Evolutionary conservation across 176 grass and related monocot genomes (phyloP).

Genomic region (Urochloa ruziziensis): DNA sequence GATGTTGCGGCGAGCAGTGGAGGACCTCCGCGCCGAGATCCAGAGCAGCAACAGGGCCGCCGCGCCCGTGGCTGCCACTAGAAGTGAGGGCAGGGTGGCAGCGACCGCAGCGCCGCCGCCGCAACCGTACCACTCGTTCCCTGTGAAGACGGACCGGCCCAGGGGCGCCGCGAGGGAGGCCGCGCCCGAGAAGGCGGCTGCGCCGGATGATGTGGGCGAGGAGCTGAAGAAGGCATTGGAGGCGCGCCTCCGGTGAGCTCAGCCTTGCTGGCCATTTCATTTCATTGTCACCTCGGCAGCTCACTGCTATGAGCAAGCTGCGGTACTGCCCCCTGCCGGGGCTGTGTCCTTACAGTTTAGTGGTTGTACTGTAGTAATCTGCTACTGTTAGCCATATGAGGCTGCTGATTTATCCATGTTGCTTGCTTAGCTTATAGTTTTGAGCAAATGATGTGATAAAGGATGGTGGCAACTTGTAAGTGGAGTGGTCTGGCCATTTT

Average conservation of each 20-base stretch:
- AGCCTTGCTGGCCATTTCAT: not conserved
- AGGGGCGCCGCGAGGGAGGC: not conserved
- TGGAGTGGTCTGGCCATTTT: too few species aligned
- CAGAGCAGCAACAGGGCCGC: not conserved
- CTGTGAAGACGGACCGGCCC: not conserved
- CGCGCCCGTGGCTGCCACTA: not conserved
- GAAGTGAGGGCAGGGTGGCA: not conserved
- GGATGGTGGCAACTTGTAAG: too few species aligned
- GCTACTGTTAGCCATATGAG: too few species aligned
- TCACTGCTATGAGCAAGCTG: not conserved
- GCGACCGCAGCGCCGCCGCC: not conserved
- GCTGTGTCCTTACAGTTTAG: not conserved
- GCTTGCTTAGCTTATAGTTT: too few species aligned
- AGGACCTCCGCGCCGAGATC: slow-evolving; percentile 67
- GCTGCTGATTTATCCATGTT: too few species aligned
- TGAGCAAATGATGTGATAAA: too few species aligned
- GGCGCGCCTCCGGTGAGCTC: slow-evolving; percentile 32
- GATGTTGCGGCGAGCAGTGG: slow-evolving; percentile 53
- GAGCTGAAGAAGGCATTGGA: slow-evolving; percentile 62
- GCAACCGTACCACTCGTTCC: not conserved
- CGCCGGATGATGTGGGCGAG: slow-evolving; percentile 29
- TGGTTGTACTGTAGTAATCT: too few species aligned
- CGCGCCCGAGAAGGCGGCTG: not conserved
- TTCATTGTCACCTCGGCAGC: not conserved
- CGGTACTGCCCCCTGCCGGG: too few species aligned